Evolutionary conservation across 805 yeast genomes (phyloP).

Genomic region (Jamesozyma gamospora): DNA sequence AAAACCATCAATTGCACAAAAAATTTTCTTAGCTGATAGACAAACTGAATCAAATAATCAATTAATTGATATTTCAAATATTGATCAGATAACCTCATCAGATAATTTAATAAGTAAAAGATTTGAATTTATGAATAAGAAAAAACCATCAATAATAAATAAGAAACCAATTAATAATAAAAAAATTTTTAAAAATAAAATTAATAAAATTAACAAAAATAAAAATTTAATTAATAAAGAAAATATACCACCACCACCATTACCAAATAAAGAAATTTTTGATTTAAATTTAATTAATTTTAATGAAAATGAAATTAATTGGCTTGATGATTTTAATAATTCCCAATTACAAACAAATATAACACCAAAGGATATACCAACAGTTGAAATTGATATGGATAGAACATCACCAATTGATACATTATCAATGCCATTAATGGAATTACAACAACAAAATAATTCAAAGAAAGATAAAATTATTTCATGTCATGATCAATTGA

Average conservation of each 20-base stretch:
- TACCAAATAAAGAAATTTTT: constrained; percentile 1
- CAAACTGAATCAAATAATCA: constrained; percentile 14
- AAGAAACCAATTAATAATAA: constrained; percentile 3
- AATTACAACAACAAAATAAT: constrained; percentile 15
- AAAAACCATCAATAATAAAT: constrained; percentile 5
- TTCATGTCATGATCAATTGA: constrained; percentile 25
- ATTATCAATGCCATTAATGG: constrained; percentile 29
- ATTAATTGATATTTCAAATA: background rate
- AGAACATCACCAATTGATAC: constrained; percentile 27
- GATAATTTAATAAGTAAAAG: constrained; percentile 28
- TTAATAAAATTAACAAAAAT: constrained; percentile 1
- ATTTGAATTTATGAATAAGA: constrained; percentile 27
- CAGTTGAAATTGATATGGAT: constrained; percentile 18
- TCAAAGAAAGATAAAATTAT: constrained; percentile 2
- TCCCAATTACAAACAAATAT: too few relatives aligned
- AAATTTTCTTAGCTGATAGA: constrained; percentile 27
- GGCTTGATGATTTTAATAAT: constrained; percentile 20
- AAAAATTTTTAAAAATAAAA: background rate
- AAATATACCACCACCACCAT: constrained; percentile 19
- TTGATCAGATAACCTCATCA: constrained; percentile 1
- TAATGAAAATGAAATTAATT: constrained; percentile 15
- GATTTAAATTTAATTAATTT: constrained; percentile 13
- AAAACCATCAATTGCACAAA: constrained; percentile 27
- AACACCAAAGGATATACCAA: constrained; percentile 6
- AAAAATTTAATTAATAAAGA: constrained; percentile 12